These are phyloP conservation scores for Arabis hirsuta DNA, from an alignment of 345 rosid genomes.

Conservation along the genomic window DNA sequence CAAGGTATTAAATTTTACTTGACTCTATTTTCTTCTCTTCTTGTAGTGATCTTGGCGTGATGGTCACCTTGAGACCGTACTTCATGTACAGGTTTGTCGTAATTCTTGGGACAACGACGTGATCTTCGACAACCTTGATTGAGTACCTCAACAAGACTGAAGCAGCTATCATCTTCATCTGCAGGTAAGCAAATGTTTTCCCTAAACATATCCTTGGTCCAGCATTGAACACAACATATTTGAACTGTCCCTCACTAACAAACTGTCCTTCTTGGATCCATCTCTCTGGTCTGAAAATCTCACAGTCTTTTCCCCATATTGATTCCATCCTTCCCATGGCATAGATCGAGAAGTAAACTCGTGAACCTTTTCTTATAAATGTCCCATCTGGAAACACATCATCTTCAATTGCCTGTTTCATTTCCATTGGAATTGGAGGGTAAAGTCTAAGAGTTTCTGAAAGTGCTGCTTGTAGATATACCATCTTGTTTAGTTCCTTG, in stretches of 20 bases:
- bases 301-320: constrained; percentile 59
- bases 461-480: constrained; percentile 59
- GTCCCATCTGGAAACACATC: constrained; percentile 69
- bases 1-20: too few species aligned
- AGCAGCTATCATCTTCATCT: constrained; percentile 51
- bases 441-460: constrained; percentile 60
- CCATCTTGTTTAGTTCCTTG: constrained; percentile 50
- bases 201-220: constrained; percentile 53
- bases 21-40: constrained; percentile 12
- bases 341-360: constrained; percentile 60
- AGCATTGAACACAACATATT: constrained; percentile 53
- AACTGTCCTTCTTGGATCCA: constrained; percentile 48
- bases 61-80: constrained; percentile 38
- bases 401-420: constrained; percentile 54
- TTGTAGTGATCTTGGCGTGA: constrained; percentile 26
- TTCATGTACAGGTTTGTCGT: constrained; percentile 43
- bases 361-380: constrained; percentile 50
- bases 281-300: constrained; percentile 63
- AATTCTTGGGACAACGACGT: constrained; percentile 36
- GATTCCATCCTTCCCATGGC: constrained; percentile 72
- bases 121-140: constrained; percentile 38
- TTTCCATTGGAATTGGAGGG: constrained; percentile 72
- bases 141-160: constrained; percentile 43
- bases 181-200: constrained; percentile 49
- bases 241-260: constrained; percentile 39